Evolutionary conservation across 2,329 filamentous ascomycete species (phyloP).

Genomic region (Stagonosporopsis chrysanthemi): DNA sequence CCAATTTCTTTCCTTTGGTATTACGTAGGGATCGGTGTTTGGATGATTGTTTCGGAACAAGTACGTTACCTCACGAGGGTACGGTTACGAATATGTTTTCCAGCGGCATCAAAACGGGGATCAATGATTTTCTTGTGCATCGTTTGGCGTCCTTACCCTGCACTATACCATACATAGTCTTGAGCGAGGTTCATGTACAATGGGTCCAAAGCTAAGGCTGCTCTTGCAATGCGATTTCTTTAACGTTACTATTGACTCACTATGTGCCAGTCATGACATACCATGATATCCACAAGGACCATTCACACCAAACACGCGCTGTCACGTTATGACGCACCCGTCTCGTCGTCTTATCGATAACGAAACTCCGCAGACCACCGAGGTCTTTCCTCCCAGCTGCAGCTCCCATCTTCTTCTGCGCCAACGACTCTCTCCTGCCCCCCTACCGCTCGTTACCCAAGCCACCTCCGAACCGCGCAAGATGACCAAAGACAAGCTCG

Average conservation of each 20-base stretch:
- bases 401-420: not conserved
- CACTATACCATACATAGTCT: slow-evolving; percentile 23
- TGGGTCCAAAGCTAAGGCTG: slow-evolving; percentile 3
- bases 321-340: slow-evolving; percentile 16
- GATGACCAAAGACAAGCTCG: slow-evolving; percentile 24
- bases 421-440: not conserved
- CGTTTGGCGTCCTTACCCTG: slow-evolving; percentile 15
- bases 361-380: slow-evolving; percentile 21
- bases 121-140: slow-evolving; percentile 12
- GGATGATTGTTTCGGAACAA: slow-evolving; percentile 14
- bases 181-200: slow-evolving; percentile 11
- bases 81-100: slow-evolving; percentile 26
- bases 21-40: slow-evolving; percentile 10
- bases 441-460: too few species aligned
- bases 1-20: slow-evolving; percentile 5
- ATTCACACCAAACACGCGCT: slow-evolving; percentile 1
- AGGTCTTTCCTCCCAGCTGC: slow-evolving; percentile 5
- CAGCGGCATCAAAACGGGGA: slow-evolving; percentile 36
- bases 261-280: not conserved
- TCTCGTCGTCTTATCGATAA: slow-evolving; percentile 48
- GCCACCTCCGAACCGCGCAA: not conserved
- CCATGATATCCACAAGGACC: too few species aligned
- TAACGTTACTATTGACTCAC: slow-evolving; percentile 27
- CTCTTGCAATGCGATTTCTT: slow-evolving; percentile 5
- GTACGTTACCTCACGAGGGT: slow-evolving; percentile 11